Evolutionary conservation across 2,329 filamentous ascomycete genomes (phyloP), one percentile per base, ranked within the genome.

Genomic region (Ascochyta fabae): DNA sequence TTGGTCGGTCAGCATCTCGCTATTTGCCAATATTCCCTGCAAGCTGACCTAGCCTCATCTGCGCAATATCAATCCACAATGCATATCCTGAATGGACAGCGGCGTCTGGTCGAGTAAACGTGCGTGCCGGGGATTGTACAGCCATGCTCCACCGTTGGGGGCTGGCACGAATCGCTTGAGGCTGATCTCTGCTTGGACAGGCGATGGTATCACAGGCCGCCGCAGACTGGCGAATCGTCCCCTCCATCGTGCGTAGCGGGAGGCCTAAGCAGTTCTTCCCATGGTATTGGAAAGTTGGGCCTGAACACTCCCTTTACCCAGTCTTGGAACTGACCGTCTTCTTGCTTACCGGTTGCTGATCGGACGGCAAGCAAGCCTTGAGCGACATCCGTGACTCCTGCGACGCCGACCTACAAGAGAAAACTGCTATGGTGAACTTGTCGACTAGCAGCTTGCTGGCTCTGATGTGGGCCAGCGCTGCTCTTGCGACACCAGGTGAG

Each of bases 401-500:
- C 27, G 23, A 16, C 6, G n/a, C 2, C 9, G 27, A 36, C n/a
- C 16, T 8, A 5, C 10, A 26, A 46, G 10, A 42, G 13, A 24
- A 24, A 5, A 12, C 13, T 13, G 31, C 16, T 29, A 56, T 51
- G 47, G 26, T 56, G 16, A 7, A 13, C 9, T 24, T 40, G 13
- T 36, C 54, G 9, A 52, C 45, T 27, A 48, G 35, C 13, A 58
- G 59, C 59, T 45, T 68, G 26, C 4, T 67, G 47, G 64, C 62
- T 48, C 52, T 71, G 13, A 35, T 64, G 15, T 68, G 64, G 58
- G 60, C 61, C 40, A 61, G 56, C 36, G 56, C 58, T 48, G 62
- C 60, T 35, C 34, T 70, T 46, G 68, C 67, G 45, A 69, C 66
- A 35, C 62, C 55, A 12, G 48, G 67, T 70, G 52, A 56, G 69